Base-by-base conservation (phyloP, 2,329 filamentous ascomycete genomes). In the Colletotrichum liaoningense region DNA sequence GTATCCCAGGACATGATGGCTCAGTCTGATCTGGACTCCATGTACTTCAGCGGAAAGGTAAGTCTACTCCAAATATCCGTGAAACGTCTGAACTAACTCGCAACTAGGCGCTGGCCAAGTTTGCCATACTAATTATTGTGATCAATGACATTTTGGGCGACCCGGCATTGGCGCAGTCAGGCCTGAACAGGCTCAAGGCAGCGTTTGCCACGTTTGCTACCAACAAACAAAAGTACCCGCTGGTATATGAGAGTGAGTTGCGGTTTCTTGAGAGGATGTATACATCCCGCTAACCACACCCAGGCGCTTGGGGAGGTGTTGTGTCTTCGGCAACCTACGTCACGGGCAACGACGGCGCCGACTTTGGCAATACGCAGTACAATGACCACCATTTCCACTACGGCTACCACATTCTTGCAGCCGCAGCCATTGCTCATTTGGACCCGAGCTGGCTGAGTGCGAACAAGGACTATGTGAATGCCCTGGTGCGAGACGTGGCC, bases 1-100 rank as follows among this genome's bases (percentile, higher is more conserved):
- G 85, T 97, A 1, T 88, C 90, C 1, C 92, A 97, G 82, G 88
- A 95, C 79, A 94, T 98, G 82, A 82, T 86, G n/a, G 84, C 85
- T 0, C 92, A 97, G 79, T 91, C 91, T 5, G 90, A 97, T 75
- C 85, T 94, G 46, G 90, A 96, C 80, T 97, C 95, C 49, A 95
- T 98, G 91, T 98, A 98, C 83, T 98, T 93, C 82, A 94, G 93
- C 77, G 97, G 97, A 77, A 98, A 96, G 86, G 93, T 89, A 73
- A 76, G 81, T 73, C 8, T 82, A 24, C 2, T n/a, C n/a, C n/a
- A n/a, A n/a, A n/a, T n/a, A n/a, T n/a, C n/a, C n/a, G n/a, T n/a
- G n/a, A n/a, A n/a, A n/a, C n/a, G n/a, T n/a, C n/a, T n/a, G n/a
- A n/a, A 26, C 63, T 63, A n/a, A 75, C 65, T 42, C 57, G 57